Percentiles rank a stretch among this genome's conserved stretches.
phyloP scores from a whole-genome alignment of 768 basidiomycete species.

The Lepiota venenata region DNA sequence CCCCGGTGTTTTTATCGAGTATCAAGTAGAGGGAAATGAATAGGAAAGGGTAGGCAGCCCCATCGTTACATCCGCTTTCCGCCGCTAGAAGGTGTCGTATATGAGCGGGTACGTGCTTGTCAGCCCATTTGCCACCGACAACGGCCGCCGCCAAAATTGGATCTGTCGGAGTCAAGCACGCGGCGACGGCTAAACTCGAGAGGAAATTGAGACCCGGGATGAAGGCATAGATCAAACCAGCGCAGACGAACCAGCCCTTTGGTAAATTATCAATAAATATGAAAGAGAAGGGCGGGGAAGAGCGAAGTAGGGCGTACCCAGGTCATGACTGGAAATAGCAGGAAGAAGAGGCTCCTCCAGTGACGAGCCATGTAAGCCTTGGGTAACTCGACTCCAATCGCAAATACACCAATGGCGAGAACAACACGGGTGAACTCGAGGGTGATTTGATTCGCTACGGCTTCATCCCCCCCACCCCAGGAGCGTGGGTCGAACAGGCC shows the following conservation, averaged over 20 bases:
- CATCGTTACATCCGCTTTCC: slow-evolving; percentile 95
- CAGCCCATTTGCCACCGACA: slow-evolving; percentile 94
- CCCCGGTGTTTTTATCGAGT: slow-evolving; percentile 57
- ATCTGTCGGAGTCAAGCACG: slow-evolving; percentile 93
- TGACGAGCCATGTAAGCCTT: slow-evolving; percentile 94
- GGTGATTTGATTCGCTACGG: slow-evolving; percentile 69
- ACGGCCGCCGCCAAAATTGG: slow-evolving; percentile 92
- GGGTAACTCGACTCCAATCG: slow-evolving; percentile 96
- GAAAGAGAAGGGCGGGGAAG: slow-evolving; percentile 16
- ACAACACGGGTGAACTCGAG: slow-evolving; percentile 91
- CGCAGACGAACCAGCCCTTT: slow-evolving; percentile 94
- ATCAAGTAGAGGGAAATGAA: slow-evolving; percentile 87
- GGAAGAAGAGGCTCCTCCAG: slow-evolving; percentile 85
- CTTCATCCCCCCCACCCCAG: slow-evolving; percentile 56
- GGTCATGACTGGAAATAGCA: slow-evolving; percentile 81
- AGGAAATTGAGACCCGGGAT: slow-evolving; percentile 90
- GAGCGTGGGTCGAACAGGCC: slow-evolving; percentile 77
- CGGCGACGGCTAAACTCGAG: slow-evolving; percentile 84
- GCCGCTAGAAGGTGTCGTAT: slow-evolving; percentile 61
- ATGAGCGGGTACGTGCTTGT: slow-evolving; percentile 93
- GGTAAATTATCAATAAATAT: slow-evolving; percentile 10
- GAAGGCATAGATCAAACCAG: slow-evolving; percentile 86
- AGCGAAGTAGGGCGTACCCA: slow-evolving; percentile 49
- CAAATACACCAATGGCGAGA: slow-evolving; percentile 95
- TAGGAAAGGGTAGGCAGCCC: slow-evolving; percentile 94